A percentile compares a stretch with the other conserved stretches of the same genome.
These are phyloP conservation scores for Haplosporangium gracile DNA, from an alignment of 192 early-diverging fungal genomes.

Conservation along the genomic window DNA sequence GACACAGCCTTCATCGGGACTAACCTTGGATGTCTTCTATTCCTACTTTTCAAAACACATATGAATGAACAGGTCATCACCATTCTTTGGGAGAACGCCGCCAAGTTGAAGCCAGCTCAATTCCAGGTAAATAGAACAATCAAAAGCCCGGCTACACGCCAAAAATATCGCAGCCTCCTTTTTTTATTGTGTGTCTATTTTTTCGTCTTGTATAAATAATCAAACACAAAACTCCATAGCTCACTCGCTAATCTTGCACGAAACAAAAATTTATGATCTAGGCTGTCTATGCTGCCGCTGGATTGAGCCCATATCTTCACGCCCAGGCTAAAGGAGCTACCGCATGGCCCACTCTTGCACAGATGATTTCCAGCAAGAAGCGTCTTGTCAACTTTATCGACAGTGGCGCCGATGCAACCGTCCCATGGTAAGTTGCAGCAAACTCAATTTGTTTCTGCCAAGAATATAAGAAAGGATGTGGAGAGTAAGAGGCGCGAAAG, in stretches of 20 bases:
- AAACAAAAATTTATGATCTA: background rate
- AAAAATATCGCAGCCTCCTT: background rate
- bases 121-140: constrained; percentile 33
- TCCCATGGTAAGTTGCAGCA: constrained; percentile 69
- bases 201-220: background rate
- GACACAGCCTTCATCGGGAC: background rate
- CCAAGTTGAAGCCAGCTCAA: constrained; percentile 25
- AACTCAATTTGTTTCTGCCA: no score
- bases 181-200: background rate
- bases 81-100: constrained; percentile 42
- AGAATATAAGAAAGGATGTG: background rate
- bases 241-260: background rate
- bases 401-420: constrained; percentile 63
- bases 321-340: constrained; percentile 54
- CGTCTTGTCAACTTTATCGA: constrained; percentile 75
- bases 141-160: background rate
- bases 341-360: constrained; percentile 77
- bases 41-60: background rate
- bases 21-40: background rate
- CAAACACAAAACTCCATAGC: background rate
- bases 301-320: constrained; percentile 68
- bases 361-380: constrained; percentile 75
- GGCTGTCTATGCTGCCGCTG: constrained; percentile 49
- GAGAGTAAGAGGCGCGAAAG: background rate
- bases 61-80: constrained; percentile 21